Evolutionary conservation across 2,329 filamentous ascomycete species (phyloP).

Genomic region (Juglanconis oblonga): DNA sequence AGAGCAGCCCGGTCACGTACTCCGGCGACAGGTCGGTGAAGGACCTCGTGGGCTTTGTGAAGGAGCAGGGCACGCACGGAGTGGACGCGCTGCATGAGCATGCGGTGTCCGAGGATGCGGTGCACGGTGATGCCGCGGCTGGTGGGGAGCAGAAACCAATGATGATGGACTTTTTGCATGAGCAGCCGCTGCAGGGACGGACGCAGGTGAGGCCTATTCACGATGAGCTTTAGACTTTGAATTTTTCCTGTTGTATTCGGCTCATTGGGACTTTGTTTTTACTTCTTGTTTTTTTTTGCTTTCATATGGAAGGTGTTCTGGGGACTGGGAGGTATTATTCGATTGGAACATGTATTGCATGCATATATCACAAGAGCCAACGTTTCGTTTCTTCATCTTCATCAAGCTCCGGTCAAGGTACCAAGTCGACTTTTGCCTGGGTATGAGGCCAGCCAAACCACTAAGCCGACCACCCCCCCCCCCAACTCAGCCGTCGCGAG

Average conservation of each 20-base stretch:
- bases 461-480: no score
- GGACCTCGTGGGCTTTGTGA: slow-evolving; percentile 87
- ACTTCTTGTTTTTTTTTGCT: not conserved
- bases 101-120: slow-evolving; percentile 49
- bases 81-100: slow-evolving; percentile 61
- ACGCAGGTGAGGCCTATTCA: slow-evolving; percentile 39
- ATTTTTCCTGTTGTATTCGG: no score
- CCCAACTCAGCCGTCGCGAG: no score
- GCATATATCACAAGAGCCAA: no score
- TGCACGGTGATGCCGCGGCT: slow-evolving; percentile 43
- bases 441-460: no score
- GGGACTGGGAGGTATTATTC: no score
- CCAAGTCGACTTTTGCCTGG: no score
- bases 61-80: slow-evolving; percentile 90
- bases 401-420: no score
- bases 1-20: slow-evolving; percentile 83
- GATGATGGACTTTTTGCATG: slow-evolving; percentile 43
- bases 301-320: no score
- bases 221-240: slow-evolving; percentile 69
- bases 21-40: slow-evolving; percentile 82
- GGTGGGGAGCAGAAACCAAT: slow-evolving; percentile 48
- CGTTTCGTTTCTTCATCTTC: no score
- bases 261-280: not conserved
- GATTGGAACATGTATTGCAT: no score
- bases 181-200: slow-evolving; percentile 31